Evolutionary conservation across 2,329 filamentous ascomycete species (phyloP), one percentile per base, ranked within the genome.

Genomic region (Podosphaera xanthii): DNA sequence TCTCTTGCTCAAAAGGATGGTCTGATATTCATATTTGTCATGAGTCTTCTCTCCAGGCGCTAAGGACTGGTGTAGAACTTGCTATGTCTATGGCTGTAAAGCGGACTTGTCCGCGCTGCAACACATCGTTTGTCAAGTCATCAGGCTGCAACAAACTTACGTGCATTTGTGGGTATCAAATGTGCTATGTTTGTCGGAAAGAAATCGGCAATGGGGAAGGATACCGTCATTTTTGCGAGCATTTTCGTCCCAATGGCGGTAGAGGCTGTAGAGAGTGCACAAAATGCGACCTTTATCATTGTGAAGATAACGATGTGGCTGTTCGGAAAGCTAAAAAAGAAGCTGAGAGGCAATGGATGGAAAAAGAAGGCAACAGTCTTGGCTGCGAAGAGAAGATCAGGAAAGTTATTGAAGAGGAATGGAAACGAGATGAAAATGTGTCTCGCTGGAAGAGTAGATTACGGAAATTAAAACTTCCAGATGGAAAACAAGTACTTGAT

Each of bases 71-170:
- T 64, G 84, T 97, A 63, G 92, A 97, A 72, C 84, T 89, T 64
- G 91, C 90, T 59, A 92, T 94, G 75, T 94, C 90, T 62, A 82
- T 90, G 68, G 91, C 91, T 33, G 82, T 97, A 69, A 98, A 97
- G 73, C 86, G 92, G 57, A 91, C 92, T 8, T 98, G 92, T 69
- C 92, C 92, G 7, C 81, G 84, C 55, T 98, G 92, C 74, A 84
- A 87, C 65, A 87, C 90, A 8, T 87, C 84, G 14, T 97, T 97
- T 69, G 87, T 98, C 72, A 97, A 97, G 71, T 84, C 82, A 5
- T 83, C 84, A 34, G 92, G 92, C 66, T 98, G 92, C 77, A 98
- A 98, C 75, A 97, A 97, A 73, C 77, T 98, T 48, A 91, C 88
- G 4, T 97, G 92, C 69, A 83, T 89, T 14, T 98, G 92, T 71